Conservation (phyloP, 768 basidiomycete species). For the Collybia mongolica region DNA sequence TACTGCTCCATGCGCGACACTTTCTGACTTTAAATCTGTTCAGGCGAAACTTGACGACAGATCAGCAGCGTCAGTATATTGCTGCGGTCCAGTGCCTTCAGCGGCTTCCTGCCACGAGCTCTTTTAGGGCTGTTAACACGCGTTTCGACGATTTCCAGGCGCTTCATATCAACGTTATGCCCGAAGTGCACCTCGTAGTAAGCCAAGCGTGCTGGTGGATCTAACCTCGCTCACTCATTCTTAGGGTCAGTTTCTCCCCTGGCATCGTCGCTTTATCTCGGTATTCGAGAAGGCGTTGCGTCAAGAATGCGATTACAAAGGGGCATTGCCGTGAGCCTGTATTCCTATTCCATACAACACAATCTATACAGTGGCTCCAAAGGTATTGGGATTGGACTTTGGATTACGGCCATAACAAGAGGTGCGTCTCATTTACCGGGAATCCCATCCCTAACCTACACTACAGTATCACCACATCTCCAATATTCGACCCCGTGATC, state of each 20-base stretch:
- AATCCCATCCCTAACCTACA: neutral
- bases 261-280: constrained; percentile 26
- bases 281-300: constrained; percentile 22
- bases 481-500: constrained; percentile 31
- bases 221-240: neutral
- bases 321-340: constrained; percentile 20
- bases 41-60: constrained; percentile 26
- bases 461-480: constrained; percentile 28
- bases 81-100: constrained; percentile 33
- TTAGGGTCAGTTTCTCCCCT: constrained; percentile 29
- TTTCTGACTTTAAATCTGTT: too few species aligned
- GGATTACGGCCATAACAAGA: constrained; percentile 24
- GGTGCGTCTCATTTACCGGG: constrained; percentile 13
- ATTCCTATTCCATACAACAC: neutral
- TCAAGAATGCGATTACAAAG: constrained; percentile 23
- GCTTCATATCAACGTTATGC: constrained; percentile 27
- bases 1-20: too few species aligned
- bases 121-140: constrained; percentile 20
- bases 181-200: constrained; percentile 31
- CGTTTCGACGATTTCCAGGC: constrained; percentile 41
- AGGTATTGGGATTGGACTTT: constrained; percentile 43
- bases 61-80: constrained; percentile 29
- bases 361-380: neutral
- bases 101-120: constrained; percentile 21
- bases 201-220: constrained; percentile 6